Evolutionary conservation across 129 eudicot genomes (phyloP).

Genomic region (Flaveria brownii): DNA sequence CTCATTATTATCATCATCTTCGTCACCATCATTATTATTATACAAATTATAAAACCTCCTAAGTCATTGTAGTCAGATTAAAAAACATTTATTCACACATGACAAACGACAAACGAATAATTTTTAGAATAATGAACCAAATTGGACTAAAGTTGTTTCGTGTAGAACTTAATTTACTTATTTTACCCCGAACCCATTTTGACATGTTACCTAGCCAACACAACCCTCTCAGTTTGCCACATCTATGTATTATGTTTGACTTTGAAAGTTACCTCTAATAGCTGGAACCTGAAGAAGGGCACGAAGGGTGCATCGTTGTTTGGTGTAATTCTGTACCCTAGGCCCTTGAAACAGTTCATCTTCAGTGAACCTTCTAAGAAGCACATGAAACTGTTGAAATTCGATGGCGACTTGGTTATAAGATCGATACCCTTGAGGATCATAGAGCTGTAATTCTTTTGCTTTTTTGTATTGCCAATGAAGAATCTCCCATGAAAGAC

Average conservation of each 20-base stretch:
- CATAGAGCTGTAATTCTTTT: slow-evolving; percentile 54
- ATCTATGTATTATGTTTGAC: not conserved
- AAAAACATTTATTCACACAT: not conserved
- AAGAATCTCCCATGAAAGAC: slow-evolving; percentile 92
- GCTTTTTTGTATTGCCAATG: slow-evolving; percentile 71
- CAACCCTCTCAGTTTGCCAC: not conserved
- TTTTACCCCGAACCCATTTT: not conserved
- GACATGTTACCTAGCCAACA: not conserved
- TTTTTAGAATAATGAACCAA: not conserved
- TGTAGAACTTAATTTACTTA: not conserved
- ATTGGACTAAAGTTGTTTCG: not conserved
- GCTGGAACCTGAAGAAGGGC: slow-evolving; percentile 81
- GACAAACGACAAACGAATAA: not conserved
- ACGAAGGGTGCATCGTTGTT: slow-evolving; percentile 47
- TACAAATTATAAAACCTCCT: not conserved
- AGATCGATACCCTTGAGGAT: slow-evolving; percentile 49
- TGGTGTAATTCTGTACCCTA: slow-evolving; percentile 60
- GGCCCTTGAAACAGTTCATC: slow-evolving; percentile 83
- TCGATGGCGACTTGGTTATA: slow-evolving; percentile 75
- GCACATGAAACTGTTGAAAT: slow-evolving; percentile 87
- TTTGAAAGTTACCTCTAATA: slow-evolving; percentile 54
- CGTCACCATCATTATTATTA: not conserved
- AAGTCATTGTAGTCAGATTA: not conserved
- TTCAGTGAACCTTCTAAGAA: slow-evolving; percentile 70
- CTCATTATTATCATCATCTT: not conserved